A percentile compares a stretch with the other conserved stretches of the same genome.
Conservation (phyloP, 2,329 filamentous ascomycete species). For the Ceratocystis destructans region DNA sequence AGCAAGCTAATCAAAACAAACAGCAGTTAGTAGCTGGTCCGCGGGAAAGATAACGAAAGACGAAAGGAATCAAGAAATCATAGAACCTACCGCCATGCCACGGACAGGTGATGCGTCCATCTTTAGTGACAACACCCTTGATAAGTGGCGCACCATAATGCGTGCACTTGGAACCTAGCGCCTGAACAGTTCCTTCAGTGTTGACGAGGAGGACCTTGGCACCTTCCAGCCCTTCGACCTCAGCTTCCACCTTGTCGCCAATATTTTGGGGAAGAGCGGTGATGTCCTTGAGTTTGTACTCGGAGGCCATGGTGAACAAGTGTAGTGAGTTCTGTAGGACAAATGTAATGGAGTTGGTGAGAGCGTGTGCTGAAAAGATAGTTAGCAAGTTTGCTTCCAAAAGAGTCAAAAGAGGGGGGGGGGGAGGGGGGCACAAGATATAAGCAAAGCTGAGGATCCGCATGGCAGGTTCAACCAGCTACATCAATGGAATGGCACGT, state of each 20-base stretch:
- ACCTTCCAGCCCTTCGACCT: slow-evolving; percentile 76
- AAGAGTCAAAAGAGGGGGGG: not conserved
- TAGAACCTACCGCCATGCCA: slow-evolving; percentile 74
- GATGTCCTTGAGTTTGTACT: slow-evolving; percentile 64
- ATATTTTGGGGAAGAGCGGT: slow-evolving; percentile 45
- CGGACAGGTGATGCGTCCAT: slow-evolving; percentile 77
- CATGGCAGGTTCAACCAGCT: not conserved
- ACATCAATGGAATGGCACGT: not conserved
- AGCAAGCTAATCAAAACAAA: slow-evolving; percentile 53
- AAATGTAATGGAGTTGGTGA: not conserved
- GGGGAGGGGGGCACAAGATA: not conserved
- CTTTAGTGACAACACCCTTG: slow-evolving; percentile 69
- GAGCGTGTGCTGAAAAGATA: not conserved
- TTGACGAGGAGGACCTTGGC: slow-evolving; percentile 82
- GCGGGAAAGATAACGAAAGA: not conserved
- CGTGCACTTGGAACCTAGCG: slow-evolving; percentile 69
- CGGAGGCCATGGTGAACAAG: slow-evolving; percentile 26
- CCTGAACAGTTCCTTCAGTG: slow-evolving; percentile 59
- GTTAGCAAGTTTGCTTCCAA: not conserved
- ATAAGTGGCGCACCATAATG: slow-evolving; percentile 87
- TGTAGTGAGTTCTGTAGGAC: not conserved
- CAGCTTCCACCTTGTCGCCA: slow-evolving; percentile 74
- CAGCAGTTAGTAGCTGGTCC: slow-evolving; percentile 6
- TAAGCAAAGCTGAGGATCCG: not conserved
- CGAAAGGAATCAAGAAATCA: not conserved